Conservation (phyloP, 495 filamentous ascomycete species). For the Letharia columbiana region DNA sequence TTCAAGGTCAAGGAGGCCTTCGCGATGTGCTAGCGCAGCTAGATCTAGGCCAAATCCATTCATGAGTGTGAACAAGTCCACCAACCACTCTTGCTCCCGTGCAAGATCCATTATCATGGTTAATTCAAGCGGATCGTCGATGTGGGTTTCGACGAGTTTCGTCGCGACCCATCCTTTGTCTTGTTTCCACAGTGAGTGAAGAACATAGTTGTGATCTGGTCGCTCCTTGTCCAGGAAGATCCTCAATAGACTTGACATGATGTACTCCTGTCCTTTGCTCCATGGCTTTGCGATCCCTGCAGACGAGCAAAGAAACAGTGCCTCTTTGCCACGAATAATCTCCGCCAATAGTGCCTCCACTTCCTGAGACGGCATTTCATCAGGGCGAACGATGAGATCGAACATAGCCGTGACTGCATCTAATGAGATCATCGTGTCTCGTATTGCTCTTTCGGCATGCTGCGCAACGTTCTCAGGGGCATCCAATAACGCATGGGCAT, state of each 20-base stretch:
- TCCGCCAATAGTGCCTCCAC: conserved; percentile 42
- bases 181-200: conserved; percentile 81
- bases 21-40: conserved; percentile 77
- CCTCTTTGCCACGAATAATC: conserved; percentile 58
- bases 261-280: conserved; percentile 51
- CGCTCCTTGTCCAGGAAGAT: conserved; percentile 55
- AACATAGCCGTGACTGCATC: conserved; percentile 78
- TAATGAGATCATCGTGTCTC: conserved; percentile 79
- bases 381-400: conserved; percentile 45
- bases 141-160: conserved; percentile 71
- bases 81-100: conserved; percentile 68
- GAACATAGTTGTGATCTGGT: conserved; percentile 68
- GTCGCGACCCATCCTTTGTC: conserved; percentile 74
- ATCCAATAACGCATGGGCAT: conserved; percentile 62
- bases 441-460: conserved; percentile 64
- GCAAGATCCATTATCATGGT: conserved; percentile 76
- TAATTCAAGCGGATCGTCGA: conserved; percentile 63
- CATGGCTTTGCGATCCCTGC: conserved; percentile 60
- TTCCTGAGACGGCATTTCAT: conserved; percentile 33
- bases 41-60: conserved; percentile 84
- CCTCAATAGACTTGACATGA: conserved; percentile 52
- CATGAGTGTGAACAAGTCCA: conserved; percentile 62
- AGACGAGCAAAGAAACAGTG: conserved; percentile 72
- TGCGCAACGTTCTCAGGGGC: conserved; percentile 61
- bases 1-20: conserved; percentile 66